Evolutionary conservation across 371 early-diverging fungal species (phyloP), one percentile per base, ranked within the genome.

Genomic region (Rhizopus microsporus): DNA sequence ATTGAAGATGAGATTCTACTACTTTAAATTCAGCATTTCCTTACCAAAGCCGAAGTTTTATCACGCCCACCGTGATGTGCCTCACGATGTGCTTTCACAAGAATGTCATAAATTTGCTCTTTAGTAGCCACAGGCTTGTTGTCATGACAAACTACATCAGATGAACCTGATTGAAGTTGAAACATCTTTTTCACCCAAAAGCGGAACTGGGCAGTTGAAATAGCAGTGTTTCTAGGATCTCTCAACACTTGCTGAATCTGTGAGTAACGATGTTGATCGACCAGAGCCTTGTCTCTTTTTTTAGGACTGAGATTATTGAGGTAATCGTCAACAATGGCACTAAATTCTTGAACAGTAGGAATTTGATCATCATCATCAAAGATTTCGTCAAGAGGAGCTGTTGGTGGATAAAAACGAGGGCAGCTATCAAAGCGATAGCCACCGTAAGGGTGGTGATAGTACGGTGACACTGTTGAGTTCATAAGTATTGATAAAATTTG

Each of bases 151-250:
- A 85, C 80, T 16, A 77, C 54, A 23, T 79, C 79, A 3, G 68
- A 69, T 12, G 69, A 49, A 35, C 69, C 72, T 39, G 66, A 57
- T 30, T 64, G 57, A 35, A 85, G 76, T 23, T 79, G 76, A 63
- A 85, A 85, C 85, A 85, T 85, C 53, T 83, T 85, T 62, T 85
- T 85, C 47, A 81, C 85, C 83, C 85, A 85, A 59, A 85, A 85
- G 7, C 83, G 73, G 56, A 85, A 85, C 62, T 85, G 85, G 7
- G 85, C 85, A 5, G 85, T 85, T 12, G 85, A 85, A 16, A 82
- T 78, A 15, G 81, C 72, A 0, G 85, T 85, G 54, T 85, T 83
- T 33, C 80, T 69, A 12, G 85, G 85, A 52, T 85, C 82, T 43
- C 71, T 68, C 29, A 85, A 65, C 0, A 83, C 83, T 69, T 79